phyloP scores from a whole-genome alignment of 129 eudicot genomes.

The Flaveria brownii region DNA sequence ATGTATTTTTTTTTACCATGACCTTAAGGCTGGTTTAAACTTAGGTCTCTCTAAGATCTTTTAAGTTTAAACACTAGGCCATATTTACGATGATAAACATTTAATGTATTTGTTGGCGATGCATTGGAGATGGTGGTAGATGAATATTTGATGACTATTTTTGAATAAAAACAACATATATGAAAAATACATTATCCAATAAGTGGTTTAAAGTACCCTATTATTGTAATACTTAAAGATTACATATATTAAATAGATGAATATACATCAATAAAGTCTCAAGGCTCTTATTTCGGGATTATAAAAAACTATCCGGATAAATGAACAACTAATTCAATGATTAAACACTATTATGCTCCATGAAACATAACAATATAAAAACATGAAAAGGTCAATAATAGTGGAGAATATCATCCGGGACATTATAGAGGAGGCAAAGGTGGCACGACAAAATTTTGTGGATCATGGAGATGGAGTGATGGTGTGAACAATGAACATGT shows the following conservation, averaged over 20 bases:
- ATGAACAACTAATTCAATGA: neutral
- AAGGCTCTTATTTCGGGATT: neutral
- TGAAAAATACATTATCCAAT: neutral
- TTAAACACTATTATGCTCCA: neutral
- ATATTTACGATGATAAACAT: too few relatives aligned
- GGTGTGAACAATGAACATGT: constrained; percentile 22
- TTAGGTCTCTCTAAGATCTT: too few relatives aligned
- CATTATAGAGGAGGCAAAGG: constrained; percentile 18
- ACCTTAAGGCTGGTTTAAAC: too few relatives aligned
- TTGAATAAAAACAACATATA: too few relatives aligned
- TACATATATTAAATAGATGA: neutral
- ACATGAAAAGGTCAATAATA: neutral
- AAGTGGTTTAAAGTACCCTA: neutral
- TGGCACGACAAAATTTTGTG: constrained; percentile 24
- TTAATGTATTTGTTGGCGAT: too few relatives aligned
- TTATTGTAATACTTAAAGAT: neutral
- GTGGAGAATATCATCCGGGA: constrained; percentile 28
- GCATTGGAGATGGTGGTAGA: too few relatives aligned
- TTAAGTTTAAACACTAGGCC: too few relatives aligned
- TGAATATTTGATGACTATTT: too few relatives aligned
- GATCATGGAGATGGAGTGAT: constrained; percentile 29
- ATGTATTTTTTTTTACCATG: too few relatives aligned
- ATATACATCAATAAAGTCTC: neutral
- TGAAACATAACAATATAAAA: constrained; percentile 8
- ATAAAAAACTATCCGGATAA: constrained; percentile 1